These are phyloP conservation scores for Coleophoma crateriformis DNA, from an alignment of 2,329 filamentous ascomycete genomes.

Conservation along the genomic window DNA sequence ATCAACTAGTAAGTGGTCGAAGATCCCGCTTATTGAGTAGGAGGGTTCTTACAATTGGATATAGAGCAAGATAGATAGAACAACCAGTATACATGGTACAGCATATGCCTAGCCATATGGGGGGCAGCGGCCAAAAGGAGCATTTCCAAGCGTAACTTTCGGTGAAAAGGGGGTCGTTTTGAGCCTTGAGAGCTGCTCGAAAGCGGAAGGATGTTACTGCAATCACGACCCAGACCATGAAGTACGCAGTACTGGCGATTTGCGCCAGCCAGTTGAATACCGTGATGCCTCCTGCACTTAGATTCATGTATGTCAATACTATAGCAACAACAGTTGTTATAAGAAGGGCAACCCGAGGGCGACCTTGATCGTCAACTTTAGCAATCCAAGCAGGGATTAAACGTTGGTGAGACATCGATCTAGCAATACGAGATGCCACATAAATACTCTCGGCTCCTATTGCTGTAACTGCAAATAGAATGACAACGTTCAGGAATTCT, in stretches of 20 bases:
- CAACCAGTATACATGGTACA: conserved; percentile 1
- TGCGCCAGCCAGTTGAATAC: conserved; percentile 12
- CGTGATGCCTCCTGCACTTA: conserved; percentile 4
- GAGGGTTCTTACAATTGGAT: background rate
- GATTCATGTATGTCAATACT: conserved; percentile 9
- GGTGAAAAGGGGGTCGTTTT: conserved; percentile 23
- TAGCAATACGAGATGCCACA: conserved; percentile 16
- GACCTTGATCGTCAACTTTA: conserved; percentile 6
- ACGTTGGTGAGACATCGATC: conserved; percentile 13
- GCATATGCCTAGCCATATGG: conserved; percentile 3
- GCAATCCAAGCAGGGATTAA: conserved; percentile 8
- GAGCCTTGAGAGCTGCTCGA: conserved; percentile 46
- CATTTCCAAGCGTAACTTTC: conserved; percentile 6
- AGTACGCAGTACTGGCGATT: conserved; percentile 5
- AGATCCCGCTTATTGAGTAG: background rate
- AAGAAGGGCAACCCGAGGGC: conserved; percentile 5
- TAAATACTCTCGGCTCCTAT: conserved; percentile 14
- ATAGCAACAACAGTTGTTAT: conserved; percentile 5
- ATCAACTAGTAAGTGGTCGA: background rate
- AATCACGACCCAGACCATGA: conserved; percentile 49
- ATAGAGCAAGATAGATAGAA: background rate
- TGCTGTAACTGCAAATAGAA: conserved; percentile 8
- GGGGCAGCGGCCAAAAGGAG: conserved; percentile 5
- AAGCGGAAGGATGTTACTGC: conserved; percentile 58
- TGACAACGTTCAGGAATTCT: conserved; percentile 10